Conservation (phyloP, 2,329 filamentous ascomycete species). For the Hypoxylon sp. region DNA sequence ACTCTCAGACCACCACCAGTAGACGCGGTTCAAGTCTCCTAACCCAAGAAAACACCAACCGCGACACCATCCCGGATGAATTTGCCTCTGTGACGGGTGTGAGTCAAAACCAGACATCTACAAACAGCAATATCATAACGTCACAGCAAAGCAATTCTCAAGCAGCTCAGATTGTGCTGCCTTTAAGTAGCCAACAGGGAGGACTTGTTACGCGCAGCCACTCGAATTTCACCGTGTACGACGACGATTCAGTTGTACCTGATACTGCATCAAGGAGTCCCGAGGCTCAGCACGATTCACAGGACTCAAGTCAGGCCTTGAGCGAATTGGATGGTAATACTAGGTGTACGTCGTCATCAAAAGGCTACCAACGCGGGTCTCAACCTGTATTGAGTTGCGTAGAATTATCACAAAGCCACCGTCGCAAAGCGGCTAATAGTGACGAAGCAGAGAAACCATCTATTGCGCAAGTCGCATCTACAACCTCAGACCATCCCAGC, state of each 20-base stretch:
- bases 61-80: conserved; percentile 16
- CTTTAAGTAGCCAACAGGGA: conserved; percentile 44
- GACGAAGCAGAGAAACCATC: neutral
- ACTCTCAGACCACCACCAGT: conserved; percentile 18
- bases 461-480: neutral
- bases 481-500: conserved; percentile 3
- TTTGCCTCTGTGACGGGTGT: conserved; percentile 23
- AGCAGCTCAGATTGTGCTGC: conserved; percentile 51
- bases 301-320: conserved; percentile 48
- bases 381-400: conserved; percentile 9
- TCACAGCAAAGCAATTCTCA: conserved; percentile 47
- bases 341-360: conserved; percentile 45
- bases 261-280: conserved; percentile 29
- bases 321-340: conserved; percentile 50
- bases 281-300: conserved; percentile 30
- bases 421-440: conserved; percentile 5
- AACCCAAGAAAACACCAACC: conserved; percentile 29
- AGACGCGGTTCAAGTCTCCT: conserved; percentile 13
- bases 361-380: conserved; percentile 22
- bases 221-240: conserved; percentile 45
- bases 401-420: conserved; percentile 21
- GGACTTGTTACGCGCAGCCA: conserved; percentile 44
- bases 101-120: conserved; percentile 34
- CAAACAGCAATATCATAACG: conserved; percentile 14
- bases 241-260: conserved; percentile 43